A percentile compares a stretch with the other conserved stretches of the same genome.
These are phyloP conservation scores for Syzygium syzygioides DNA, from an alignment of 441 rosid genomes.

Conservation along the genomic window DNA sequence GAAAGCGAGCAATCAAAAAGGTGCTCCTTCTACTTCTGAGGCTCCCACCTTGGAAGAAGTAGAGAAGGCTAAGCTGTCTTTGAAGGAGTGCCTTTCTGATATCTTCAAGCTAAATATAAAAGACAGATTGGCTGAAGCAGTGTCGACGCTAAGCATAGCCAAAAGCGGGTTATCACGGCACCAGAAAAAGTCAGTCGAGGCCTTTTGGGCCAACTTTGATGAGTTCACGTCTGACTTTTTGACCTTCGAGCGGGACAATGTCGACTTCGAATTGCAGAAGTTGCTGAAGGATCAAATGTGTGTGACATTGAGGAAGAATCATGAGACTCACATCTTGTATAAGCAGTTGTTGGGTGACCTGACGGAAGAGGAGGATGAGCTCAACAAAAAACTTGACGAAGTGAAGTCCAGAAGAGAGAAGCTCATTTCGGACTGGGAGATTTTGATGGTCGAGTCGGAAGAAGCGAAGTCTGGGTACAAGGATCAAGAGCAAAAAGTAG, in stretches of 20 bases:
- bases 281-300: neutral
- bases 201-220: neutral
- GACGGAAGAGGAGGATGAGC: neutral
- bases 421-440: neutral
- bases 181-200: neutral
- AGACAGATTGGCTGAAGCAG: neutral
- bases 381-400: neutral
- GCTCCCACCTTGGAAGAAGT: slow-evolving; percentile 2
- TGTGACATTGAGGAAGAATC: neutral
- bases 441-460: neutral
- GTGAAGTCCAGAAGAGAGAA: neutral
- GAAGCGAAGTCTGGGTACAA: neutral
- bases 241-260: neutral
- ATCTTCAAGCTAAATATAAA: slow-evolving; percentile 2
- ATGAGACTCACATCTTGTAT: neutral
- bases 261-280: neutral
- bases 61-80: neutral
- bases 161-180: neutral
- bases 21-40: neutral
- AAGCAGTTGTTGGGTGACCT: neutral
- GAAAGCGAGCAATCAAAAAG: neutral
- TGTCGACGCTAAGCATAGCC: neutral
- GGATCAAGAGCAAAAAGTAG: neutral
- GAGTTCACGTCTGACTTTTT: slow-evolving; percentile 5
- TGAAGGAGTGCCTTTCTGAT: neutral